Percentiles rank a stretch among this genome's conserved stretches.
Conservation (phyloP, 2,329 filamentous ascomycete genomes). For the Colletotrichum sp. region DNA sequence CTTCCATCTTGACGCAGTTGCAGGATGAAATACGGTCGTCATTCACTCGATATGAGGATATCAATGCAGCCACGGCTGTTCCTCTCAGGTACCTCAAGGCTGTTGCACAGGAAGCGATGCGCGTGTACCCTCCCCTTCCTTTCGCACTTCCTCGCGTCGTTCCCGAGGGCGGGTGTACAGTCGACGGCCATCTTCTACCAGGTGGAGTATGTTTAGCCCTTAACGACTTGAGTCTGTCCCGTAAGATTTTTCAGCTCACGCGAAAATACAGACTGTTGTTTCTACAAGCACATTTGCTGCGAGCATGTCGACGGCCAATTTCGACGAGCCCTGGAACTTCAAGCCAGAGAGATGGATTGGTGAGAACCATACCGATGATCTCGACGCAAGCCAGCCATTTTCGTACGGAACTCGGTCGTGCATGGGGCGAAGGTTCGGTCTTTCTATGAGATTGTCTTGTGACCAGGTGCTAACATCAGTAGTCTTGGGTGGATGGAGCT, state of each 20-base stretch:
- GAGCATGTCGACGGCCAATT: neutral
- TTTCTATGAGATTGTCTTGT: neutral
- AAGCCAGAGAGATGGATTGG: neutral
- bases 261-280: neutral
- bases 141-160: neutral
- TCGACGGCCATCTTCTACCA: neutral
- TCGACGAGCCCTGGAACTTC: neutral
- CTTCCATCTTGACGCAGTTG: slow-evolving; percentile 40
- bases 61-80: slow-evolving; percentile 44
- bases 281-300: neutral
- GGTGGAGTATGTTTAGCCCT: neutral
- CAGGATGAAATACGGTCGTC: slow-evolving; percentile 48
- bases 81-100: slow-evolving; percentile 62
- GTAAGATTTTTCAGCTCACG: neutral
- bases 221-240: neutral
- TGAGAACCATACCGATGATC: neutral
- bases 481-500: neutral
- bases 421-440: neutral
- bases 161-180: neutral
- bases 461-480: neutral
- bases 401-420: neutral
- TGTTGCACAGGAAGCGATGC: slow-evolving; percentile 60
- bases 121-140: slow-evolving; percentile 51
- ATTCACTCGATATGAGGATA: slow-evolving; percentile 22
- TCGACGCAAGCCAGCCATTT: neutral